A percentile compares a stretch with the other conserved stretches of the same genome.
These are phyloP conservation scores for Cajanus cajan DNA, from an alignment of 306 rosid species.

Conservation along the genomic window DNA sequence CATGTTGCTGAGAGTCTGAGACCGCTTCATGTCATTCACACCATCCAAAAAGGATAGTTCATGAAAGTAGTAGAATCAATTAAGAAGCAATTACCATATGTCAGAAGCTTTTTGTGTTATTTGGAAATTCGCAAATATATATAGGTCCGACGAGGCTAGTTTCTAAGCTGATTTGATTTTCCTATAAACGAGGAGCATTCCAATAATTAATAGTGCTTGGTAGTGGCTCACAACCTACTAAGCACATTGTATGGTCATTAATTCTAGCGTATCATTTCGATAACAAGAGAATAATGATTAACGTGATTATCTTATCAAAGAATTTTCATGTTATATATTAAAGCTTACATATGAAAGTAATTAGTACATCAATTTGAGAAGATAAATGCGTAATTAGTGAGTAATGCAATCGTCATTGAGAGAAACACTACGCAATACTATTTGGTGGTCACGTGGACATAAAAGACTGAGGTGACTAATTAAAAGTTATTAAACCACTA, in stretches of 20 bases:
- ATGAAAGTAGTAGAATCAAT: not conserved
- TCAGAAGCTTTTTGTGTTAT: not conserved
- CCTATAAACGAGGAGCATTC: not conserved
- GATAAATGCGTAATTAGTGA: conserved; percentile 28
- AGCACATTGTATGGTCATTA: conserved; percentile 8
- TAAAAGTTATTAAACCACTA: not conserved
- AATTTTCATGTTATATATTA: not conserved
- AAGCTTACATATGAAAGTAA: not conserved
- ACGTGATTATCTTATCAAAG: not conserved
- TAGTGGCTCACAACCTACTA: conserved; percentile 14
- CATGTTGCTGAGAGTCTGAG: not conserved
- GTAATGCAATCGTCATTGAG: conserved; percentile 49
- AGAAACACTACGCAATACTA: conserved; percentile 16
- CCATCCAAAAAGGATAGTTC: not conserved
- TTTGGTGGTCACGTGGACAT: not conserved
- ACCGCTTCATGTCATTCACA: not conserved
- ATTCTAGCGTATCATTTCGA: not conserved
- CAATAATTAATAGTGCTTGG: not conserved
- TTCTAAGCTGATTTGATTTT: not conserved
- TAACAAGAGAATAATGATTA: conserved; percentile 9
- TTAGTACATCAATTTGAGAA: not conserved
- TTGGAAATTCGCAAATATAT: too few species aligned
- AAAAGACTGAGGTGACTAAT: not conserved
- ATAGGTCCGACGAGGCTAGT: too few species aligned
- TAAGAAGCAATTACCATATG: not conserved